Evolutionary conservation across 176 grass and related monocot genomes (phyloP).

Genomic region (Musa schizocarpa): DNA sequence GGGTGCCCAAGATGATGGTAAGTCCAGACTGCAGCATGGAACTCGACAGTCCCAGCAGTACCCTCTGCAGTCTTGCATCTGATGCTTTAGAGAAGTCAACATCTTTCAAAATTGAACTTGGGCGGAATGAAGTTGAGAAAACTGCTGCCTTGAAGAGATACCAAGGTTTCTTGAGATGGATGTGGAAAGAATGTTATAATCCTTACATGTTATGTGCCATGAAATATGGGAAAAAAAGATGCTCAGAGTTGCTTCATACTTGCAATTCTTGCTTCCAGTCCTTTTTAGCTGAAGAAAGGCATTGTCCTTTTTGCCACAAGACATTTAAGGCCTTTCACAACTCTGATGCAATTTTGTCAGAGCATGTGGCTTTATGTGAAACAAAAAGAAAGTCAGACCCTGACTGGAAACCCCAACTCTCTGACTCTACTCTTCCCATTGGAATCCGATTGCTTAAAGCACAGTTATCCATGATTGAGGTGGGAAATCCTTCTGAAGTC

Average conservation of each 20-base stretch:
- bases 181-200: constrained; percentile 68
- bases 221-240: constrained; percentile 58
- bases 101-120: constrained; percentile 78
- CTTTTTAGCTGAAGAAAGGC: constrained; percentile 63
- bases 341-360: constrained; percentile 35
- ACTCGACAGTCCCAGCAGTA: constrained; percentile 70
- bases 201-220: constrained; percentile 31
- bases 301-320: constrained; percentile 77
- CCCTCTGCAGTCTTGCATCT: constrained; percentile 37
- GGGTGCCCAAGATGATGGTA: constrained; percentile 28
- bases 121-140: constrained; percentile 60
- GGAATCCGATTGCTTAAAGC: constrained; percentile 77
- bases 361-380: constrained; percentile 62
- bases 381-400: constrained; percentile 45
- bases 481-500: constrained; percentile 3
- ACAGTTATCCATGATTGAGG: constrained; percentile 67
- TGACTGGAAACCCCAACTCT: constrained; percentile 49
- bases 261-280: constrained; percentile 68
- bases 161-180: constrained; percentile 63
- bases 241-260: constrained; percentile 40
- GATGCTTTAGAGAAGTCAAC: constrained; percentile 42
- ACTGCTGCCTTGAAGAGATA: constrained; percentile 55
- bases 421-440: constrained; percentile 42
- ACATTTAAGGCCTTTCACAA: constrained; percentile 52
- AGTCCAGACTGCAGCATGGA: constrained; percentile 42